Evolutionary conservation across 495 filamentous ascomycete genomes (phyloP).

Genomic region (Amniculicola lignicola): DNA sequence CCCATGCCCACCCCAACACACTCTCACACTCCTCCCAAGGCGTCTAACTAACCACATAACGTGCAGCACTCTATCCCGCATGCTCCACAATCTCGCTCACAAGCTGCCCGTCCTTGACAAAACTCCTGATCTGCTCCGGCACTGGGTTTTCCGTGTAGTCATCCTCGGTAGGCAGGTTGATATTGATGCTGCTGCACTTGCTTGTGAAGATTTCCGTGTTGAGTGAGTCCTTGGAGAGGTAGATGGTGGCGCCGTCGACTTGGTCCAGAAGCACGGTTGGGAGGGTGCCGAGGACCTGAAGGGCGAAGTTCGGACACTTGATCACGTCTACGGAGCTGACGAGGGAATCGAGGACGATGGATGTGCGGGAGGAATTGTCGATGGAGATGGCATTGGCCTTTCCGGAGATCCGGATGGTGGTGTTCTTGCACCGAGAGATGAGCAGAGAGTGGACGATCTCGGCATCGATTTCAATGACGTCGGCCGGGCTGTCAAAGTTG

Average conservation of each 20-base stretch:
- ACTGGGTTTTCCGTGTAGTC: conserved; percentile 83
- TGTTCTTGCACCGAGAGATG: conserved; percentile 84
- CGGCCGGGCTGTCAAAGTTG: conserved; percentile 76
- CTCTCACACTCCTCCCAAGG: neutral
- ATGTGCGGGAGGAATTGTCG: conserved; percentile 81
- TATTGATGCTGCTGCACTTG: conserved; percentile 79
- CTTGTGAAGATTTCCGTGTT: conserved; percentile 79
- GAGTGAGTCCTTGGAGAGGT: conserved; percentile 73
- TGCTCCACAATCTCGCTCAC: conserved; percentile 89
- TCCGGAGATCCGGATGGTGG: conserved; percentile 80
- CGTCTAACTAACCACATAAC: neutral
- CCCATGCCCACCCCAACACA: too few relatives aligned
- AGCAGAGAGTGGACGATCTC: conserved; percentile 84
- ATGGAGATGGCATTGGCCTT: conserved; percentile 95
- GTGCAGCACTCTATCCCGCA: conserved; percentile 49
- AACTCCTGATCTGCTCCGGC: conserved; percentile 85
- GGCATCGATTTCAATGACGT: conserved; percentile 69
- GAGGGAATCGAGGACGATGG: conserved; percentile 82
- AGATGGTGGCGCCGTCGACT: conserved; percentile 84
- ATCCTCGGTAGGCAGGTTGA: conserved; percentile 71
- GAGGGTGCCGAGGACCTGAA: conserved; percentile 78
- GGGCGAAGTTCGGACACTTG: conserved; percentile 85
- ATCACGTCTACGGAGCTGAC: conserved; percentile 91
- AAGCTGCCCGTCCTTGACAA: conserved; percentile 68
- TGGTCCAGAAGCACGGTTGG: conserved; percentile 90